A percentile compares a stretch with the other conserved stretches of the same genome.
Conservation (phyloP, 2,329 filamentous ascomycete genomes). For the Sporothrix schenckii region DNA sequence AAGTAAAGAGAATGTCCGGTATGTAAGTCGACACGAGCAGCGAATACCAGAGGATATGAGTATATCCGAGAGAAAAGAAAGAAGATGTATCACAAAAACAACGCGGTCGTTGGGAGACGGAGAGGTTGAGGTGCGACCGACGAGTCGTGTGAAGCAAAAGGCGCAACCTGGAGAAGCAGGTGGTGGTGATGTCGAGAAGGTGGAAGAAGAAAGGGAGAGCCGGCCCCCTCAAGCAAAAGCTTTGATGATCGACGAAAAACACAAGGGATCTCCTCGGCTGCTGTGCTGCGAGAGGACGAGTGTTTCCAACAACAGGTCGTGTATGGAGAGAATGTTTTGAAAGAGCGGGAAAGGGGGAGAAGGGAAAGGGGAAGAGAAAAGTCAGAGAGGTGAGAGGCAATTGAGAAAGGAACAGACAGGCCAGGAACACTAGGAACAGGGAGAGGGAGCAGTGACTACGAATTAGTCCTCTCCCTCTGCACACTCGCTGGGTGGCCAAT, state of each 20-base stretch:
- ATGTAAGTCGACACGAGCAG: conserved; percentile 23
- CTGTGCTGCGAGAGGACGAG: conserved; percentile 38
- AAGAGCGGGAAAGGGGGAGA: conserved; percentile 38
- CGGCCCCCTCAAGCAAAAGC: conserved; percentile 41
- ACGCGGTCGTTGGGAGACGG: conserved; percentile 5
- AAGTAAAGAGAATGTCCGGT: conserved; percentile 24
- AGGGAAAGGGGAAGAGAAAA: conserved; percentile 35
- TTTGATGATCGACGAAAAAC: conserved; percentile 46
- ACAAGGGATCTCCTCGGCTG: conserved; percentile 36
- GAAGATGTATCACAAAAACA: background rate
- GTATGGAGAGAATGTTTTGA: conserved; percentile 29
- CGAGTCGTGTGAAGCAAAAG: background rate
- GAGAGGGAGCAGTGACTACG: background rate
- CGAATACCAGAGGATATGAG: conserved; percentile 20
- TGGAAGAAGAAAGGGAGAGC: conserved; percentile 41
- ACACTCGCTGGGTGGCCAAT: conserved; percentile 2
- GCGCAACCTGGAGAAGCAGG: background rate
- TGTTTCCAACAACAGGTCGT: conserved; percentile 38
- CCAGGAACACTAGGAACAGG: conserved; percentile 27
- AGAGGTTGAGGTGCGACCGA: conserved; percentile 1
- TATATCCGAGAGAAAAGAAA: conserved; percentile 9
- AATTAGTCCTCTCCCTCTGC: conserved; percentile 20
- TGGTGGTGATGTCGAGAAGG: conserved; percentile 10
- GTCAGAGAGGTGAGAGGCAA: conserved; percentile 13
- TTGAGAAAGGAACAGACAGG: background rate